Base-by-base conservation (phyloP, 345 rosid genomes). In the Adansonia digitata region DNA sequence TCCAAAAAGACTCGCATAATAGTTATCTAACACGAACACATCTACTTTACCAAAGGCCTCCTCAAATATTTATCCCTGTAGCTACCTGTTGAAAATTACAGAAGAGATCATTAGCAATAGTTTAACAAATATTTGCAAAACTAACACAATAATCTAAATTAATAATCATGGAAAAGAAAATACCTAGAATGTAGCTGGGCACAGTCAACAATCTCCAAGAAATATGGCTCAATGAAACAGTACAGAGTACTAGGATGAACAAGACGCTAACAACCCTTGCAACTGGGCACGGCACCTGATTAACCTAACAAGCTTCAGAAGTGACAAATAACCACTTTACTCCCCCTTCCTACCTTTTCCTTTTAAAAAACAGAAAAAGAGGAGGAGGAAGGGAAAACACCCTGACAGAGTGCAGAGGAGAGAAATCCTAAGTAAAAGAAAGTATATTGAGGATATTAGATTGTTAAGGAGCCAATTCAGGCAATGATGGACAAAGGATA, bases 341-440 rank as follows among this genome's bases (percentile, higher is more conserved):
- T 62, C 71, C 77, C 81, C 79, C 82, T 84, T 85, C 83, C 94
- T 89, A 86, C 80, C 82, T 85, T 86, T 87, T 86, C 82, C 78
- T 84, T 80, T 35, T 69, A 90, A 94, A 91, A 94, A 86, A 76
- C 81, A 76, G 91, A 82, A 89, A 73, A 82, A 80, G 79, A 69
- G 75, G 88, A 83, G 26, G 72, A 84, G 84, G 86, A 79, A 76
- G 84, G 79, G 80, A 79, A 48, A 71, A 64, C 80, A 76, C 71
- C 74, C 77, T 56, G 22, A 26, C 22, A 66, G 64, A 63, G 73
- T 40, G 77, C 26, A 24, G 57, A 56, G 73, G 64, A 69, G 83
- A 68, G 37, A 74, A 69, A 63, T 76, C 78, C 76, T 73, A 78
- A 69, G 71, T 27, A 81, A 79, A 79, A 72, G 75, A 64, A 77